Percentiles rank a stretch among this genome's conserved stretches.
Conservation (phyloP, 805 yeast genomes). For the Lachancea sp. region DNA sequence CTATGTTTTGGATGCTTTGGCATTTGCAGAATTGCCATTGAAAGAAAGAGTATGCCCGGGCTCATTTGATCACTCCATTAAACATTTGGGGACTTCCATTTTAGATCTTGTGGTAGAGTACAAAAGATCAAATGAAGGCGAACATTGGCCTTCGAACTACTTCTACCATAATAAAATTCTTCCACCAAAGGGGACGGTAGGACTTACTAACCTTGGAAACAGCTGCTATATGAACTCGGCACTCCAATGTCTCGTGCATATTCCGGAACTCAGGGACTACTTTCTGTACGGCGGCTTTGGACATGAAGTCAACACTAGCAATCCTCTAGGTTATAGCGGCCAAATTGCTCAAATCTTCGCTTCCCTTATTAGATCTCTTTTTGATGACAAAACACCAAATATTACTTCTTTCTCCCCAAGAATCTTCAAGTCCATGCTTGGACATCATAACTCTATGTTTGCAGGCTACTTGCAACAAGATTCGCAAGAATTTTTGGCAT, state of each 20-base stretch:
- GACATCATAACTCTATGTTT: constrained; percentile 74
- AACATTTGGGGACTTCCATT: constrained; percentile 17
- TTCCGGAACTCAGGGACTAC: constrained; percentile 75
- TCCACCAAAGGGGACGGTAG: constrained; percentile 46
- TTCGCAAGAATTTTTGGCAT: constrained; percentile 89
- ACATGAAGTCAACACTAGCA: constrained; percentile 61
- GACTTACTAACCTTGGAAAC: constrained; percentile 75
- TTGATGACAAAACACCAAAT: constrained; percentile 32
- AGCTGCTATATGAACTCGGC: constrained; percentile 96
- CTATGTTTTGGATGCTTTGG: constrained; percentile 25
- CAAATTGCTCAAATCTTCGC: constrained; percentile 75
- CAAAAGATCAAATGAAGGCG: constrained; percentile 20
- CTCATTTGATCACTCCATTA: constrained; percentile 14
- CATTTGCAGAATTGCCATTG: constrained; percentile 24
- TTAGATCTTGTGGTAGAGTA: constrained; percentile 34
- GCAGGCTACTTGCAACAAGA: constrained; percentile 89
- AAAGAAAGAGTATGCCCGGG: constrained; percentile 24
- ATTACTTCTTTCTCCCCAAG: constrained; percentile 50
- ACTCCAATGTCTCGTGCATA: constrained; percentile 77
- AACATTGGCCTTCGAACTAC: constrained; percentile 37
- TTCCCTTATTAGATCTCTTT: constrained; percentile 53
- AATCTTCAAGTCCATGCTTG: constrained; percentile 71
- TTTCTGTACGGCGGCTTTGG: constrained; percentile 57
- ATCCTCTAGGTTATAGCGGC: constrained; percentile 85
- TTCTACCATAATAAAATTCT: constrained; percentile 27